Conservation (phyloP, 2,329 filamentous ascomycete genomes). For the Fusarium lyarnte region DNA sequence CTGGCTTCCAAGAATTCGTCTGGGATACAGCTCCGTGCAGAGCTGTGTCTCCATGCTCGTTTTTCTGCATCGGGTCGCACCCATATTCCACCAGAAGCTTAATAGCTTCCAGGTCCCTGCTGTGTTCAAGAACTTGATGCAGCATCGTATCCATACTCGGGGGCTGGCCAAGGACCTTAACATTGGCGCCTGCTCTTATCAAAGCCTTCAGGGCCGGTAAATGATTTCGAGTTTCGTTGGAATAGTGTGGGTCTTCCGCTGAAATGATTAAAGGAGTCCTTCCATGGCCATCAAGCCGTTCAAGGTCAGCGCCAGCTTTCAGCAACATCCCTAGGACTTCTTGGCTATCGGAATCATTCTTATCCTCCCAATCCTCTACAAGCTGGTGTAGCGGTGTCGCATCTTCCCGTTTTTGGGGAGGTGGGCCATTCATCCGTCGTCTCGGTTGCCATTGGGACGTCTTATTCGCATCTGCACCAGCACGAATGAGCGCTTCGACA, state of each 20-base stretch:
- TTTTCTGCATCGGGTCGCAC: conserved; percentile 10
- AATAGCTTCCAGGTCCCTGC: neutral
- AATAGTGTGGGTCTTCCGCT: neutral
- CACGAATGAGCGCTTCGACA: conserved; percentile 20
- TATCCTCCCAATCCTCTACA: neutral
- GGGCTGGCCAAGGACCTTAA: neutral
- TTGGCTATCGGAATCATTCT: conserved; percentile 11
- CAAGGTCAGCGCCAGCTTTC: conserved; percentile 21
- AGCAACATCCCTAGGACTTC: conserved; percentile 18
- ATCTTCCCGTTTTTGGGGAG: neutral
- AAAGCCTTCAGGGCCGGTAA: neutral
- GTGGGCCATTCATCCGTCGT: neutral
- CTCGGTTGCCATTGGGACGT: neutral
- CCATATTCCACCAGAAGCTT: conserved; percentile 27
- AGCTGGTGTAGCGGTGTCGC: conserved; percentile 17
- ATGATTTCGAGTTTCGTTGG: neutral
- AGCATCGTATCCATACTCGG: neutral
- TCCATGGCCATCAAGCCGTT: neutral
- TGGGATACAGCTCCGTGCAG: neutral
- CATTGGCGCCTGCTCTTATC: conserved; percentile 16
- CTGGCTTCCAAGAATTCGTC: no score
- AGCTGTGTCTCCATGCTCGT: neutral
- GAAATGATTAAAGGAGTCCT: conserved; percentile 9
- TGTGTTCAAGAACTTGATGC: neutral
- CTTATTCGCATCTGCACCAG: conserved; percentile 25